These are phyloP conservation scores for sunflower (Helianthus annuus) DNA, from an alignment of 129 eudicot species.

Conservation along the genomic window HanXRQr2.0-SUNRISE NC_035447.2:113669005-113669504, in stretches of 20 bases:
- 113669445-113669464: constrained; percentile 63
- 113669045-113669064: constrained; percentile 41
- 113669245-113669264: constrained; percentile 46
- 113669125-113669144: not conserved
- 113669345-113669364: not conserved
- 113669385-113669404: constrained; percentile 56
- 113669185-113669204: constrained; percentile 42
- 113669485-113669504: constrained; percentile 69
- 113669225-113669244: constrained; percentile 43
- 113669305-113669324: constrained; percentile 36
- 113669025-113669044: constrained; percentile 48
- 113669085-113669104: not conserved
- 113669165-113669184: too few species aligned
- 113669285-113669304: constrained; percentile 61
- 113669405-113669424: constrained; percentile 47
- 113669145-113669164: not conserved
- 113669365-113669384: constrained; percentile 35
- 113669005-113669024: constrained; percentile 43
- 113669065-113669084: constrained; percentile 58
- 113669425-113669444: constrained; percentile 75
- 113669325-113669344: not conserved
- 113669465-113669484: constrained; percentile 74
- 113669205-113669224: constrained; percentile 35
- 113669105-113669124: not conserved
- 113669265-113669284: constrained; percentile 36